These are phyloP conservation scores for Leccinum broughii DNA, from an alignment of 768 basidiomycete genomes.

Conservation along the genomic window DNA sequence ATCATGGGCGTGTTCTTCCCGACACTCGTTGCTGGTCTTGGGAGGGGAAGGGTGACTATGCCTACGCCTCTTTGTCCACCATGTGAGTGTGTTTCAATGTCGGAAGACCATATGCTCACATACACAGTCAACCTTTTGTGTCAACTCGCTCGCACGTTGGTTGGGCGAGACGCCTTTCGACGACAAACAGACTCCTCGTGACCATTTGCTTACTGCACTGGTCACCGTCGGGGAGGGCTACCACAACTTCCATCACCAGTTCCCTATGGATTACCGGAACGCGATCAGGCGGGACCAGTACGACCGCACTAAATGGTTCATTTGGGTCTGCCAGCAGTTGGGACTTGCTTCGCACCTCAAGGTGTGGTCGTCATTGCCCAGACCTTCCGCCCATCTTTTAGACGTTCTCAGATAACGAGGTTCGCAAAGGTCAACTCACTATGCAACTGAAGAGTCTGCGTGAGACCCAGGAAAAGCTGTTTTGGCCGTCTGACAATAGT, in stretches of 20 bases:
- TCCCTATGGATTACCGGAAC: slow-evolving; percentile 97
- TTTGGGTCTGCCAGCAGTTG: slow-evolving; percentile 47
- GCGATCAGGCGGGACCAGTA: slow-evolving; percentile 92
- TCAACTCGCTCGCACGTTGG: slow-evolving; percentile 97
- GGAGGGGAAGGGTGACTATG: slow-evolving; percentile 83
- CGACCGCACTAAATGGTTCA: slow-evolving; percentile 93
- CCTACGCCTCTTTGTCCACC: slow-evolving; percentile 90
- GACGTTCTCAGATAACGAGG: slow-evolving; percentile 68
- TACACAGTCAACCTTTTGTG: slow-evolving; percentile 88
- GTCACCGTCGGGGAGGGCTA: slow-evolving; percentile 95
- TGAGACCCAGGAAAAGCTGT: slow-evolving; percentile 69
- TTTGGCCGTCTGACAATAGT: slow-evolving; percentile 76
- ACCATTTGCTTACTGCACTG: slow-evolving; percentile 86
- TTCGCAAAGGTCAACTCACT: slow-evolving; percentile 86
- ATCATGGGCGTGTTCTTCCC: slow-evolving; percentile 73
- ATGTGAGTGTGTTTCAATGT: slow-evolving; percentile 48
- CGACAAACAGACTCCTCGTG: slow-evolving; percentile 91
- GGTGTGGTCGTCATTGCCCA: slow-evolving; percentile 21
- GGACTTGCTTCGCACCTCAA: slow-evolving; percentile 61
- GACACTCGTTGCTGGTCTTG: slow-evolving; percentile 71
- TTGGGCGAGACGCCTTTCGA: slow-evolving; percentile 91
- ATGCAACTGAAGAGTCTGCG: slow-evolving; percentile 91
- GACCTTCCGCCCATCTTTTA: slow-evolving; percentile 7
- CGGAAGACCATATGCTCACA: not conserved
- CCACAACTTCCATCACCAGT: slow-evolving; percentile 97